Evolutionary conservation across 2,329 filamentous ascomycete species (phyloP).

Genomic region (Arthrobotrys iridis): DNA sequence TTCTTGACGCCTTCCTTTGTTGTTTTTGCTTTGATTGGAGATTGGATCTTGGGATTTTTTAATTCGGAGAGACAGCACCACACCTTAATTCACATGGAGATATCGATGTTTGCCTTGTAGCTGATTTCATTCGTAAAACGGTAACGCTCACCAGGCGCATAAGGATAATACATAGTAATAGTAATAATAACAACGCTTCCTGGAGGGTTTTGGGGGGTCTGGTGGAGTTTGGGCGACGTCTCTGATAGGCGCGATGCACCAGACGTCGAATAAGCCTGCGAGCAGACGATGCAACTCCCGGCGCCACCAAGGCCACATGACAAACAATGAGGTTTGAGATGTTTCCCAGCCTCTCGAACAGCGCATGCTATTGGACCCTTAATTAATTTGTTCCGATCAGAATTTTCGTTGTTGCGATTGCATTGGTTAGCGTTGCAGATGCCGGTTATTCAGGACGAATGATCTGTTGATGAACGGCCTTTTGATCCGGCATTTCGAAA

Average conservation of each 20-base stretch:
- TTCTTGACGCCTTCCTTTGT: conserved; percentile 37
- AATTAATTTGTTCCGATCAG: neutral
- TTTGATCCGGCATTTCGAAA: conserved; percentile 1
- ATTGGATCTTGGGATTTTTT: conserved; percentile 39
- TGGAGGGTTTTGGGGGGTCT: neutral
- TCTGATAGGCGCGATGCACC: conserved; percentile 38
- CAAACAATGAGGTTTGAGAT: neutral
- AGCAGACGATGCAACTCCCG: conserved; percentile 30
- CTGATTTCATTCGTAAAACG: conserved; percentile 1
- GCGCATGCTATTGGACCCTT: neutral
- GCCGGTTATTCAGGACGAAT: neutral
- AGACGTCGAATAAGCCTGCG: neutral
- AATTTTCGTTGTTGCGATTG: neutral
- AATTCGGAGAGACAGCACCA: conserved; percentile 9
- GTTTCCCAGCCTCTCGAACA: conserved; percentile 20
- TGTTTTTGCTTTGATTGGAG: conserved; percentile 21
- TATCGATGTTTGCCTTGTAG: conserved; percentile 13
- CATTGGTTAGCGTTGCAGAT: neutral
- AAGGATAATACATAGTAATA: neutral
- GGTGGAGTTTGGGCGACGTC: conserved; percentile 18
- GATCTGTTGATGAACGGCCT: neutral
- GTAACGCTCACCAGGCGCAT: conserved; percentile 1
- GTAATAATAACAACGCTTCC: neutral
- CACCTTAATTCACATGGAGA: neutral
- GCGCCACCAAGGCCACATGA: conserved; percentile 33